Percentiles rank a stretch among this genome's conserved stretches.
Evolutionary conservation across 208 protist genomes (phyloP).

Genomic region (Leishmania tropica): DNA sequence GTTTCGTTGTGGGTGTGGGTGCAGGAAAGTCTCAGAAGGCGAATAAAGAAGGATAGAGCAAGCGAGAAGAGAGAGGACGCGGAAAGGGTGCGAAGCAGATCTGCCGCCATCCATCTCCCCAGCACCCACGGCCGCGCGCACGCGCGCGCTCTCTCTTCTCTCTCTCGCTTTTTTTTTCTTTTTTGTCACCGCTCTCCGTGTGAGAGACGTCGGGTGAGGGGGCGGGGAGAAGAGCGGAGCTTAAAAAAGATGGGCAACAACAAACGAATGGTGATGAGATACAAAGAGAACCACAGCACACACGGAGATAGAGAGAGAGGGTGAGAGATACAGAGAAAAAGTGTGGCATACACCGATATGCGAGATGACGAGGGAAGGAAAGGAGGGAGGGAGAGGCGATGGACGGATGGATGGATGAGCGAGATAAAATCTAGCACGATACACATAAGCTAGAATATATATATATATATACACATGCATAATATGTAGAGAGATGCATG

Average conservation of each 20-base stretch:
- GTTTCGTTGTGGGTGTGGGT: background rate
- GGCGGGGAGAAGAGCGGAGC: background rate
- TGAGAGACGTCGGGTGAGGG: background rate
- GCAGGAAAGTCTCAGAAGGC: background rate
- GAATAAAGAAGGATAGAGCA: background rate
- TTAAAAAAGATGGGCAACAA: background rate
- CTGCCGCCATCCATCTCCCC: background rate
- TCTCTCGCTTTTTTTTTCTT: no score
- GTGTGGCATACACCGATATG: no score
- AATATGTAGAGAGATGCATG: no score
- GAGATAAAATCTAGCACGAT: no score
- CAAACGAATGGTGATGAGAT: background rate
- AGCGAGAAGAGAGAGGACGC: background rate
- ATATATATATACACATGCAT: no score
- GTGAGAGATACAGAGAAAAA: slow-evolving; percentile 1
- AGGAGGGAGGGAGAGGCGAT: no score
- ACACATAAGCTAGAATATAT: no score
- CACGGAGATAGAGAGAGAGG: background rate
- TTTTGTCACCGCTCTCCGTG: background rate
- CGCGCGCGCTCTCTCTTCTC: no score
- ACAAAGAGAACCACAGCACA: background rate
- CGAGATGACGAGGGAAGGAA: no score
- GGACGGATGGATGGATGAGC: no score
- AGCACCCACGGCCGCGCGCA: no score
- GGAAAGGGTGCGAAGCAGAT: background rate